A percentile compares a stretch with the other conserved stretches of the same genome.
These are phyloP conservation scores for Pisolithus tinctorius DNA, from an alignment of 768 basidiomycete species.

Conservation along the genomic window DNA sequence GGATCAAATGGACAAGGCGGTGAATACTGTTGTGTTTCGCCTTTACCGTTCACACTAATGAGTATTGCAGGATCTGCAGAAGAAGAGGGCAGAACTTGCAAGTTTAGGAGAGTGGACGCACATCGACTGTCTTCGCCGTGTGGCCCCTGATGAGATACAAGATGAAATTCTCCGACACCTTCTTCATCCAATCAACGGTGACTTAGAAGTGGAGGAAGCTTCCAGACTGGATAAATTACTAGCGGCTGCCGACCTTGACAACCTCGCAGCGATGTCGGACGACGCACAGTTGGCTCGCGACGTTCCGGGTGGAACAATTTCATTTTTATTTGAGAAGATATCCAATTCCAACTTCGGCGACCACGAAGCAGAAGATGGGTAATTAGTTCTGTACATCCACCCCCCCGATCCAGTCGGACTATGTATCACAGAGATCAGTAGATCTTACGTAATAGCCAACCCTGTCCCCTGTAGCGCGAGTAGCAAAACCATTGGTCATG, in stretches of 20 bases:
- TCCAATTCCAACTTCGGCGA: slow-evolving; percentile 21
- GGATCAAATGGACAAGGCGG: slow-evolving; percentile 47
- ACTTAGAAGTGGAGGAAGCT: slow-evolving; percentile 11
- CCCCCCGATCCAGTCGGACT: too few relatives aligned
- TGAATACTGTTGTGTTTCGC: slow-evolving; percentile 23
- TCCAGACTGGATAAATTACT: slow-evolving; percentile 30
- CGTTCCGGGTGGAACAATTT: slow-evolving; percentile 60
- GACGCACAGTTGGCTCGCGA: slow-evolving; percentile 35
- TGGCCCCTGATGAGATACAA: slow-evolving; percentile 43
- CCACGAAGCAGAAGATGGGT: background rate
- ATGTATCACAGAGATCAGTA: too few relatives aligned
- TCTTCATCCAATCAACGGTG: slow-evolving; percentile 14
- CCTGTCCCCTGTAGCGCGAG: too few relatives aligned
- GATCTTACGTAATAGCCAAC: too few relatives aligned
- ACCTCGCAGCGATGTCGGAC: slow-evolving; percentile 33
- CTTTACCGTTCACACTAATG: background rate
- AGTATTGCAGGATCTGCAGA: slow-evolving; percentile 48
- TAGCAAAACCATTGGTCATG: slow-evolving; percentile 11
- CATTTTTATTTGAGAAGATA: slow-evolving; percentile 69
- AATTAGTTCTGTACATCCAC: too few relatives aligned
- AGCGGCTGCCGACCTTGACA: slow-evolving; percentile 43
- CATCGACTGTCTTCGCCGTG: slow-evolving; percentile 57
- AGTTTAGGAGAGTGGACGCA: slow-evolving; percentile 81
- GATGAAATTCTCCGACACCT: slow-evolving; percentile 61
- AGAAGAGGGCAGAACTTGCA: slow-evolving; percentile 63